These are phyloP conservation scores for Nakaseomyces kungkrabaensis DNA, from an alignment of 1,139 yeast genomes.

Conservation along the genomic window DNA sequence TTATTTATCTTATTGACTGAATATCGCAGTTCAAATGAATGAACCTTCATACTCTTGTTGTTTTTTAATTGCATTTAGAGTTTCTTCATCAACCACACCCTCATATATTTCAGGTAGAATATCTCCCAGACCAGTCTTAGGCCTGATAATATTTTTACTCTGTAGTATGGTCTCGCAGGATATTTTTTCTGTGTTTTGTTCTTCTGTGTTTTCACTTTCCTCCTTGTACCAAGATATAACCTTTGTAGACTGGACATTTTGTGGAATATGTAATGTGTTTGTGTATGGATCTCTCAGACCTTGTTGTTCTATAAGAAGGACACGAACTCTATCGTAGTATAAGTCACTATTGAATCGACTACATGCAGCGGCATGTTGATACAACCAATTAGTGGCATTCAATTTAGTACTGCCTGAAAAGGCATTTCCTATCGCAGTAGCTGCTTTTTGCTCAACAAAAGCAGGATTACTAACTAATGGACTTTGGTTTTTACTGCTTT, in stretches of 20 bases:
- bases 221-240: conserved; percentile 32
- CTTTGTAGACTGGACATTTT: conserved; percentile 60
- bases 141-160: conserved; percentile 38
- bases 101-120: conserved; percentile 51
- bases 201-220: conserved; percentile 10
- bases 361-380: conserved; percentile 72
- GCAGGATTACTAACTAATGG: neutral
- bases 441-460: neutral
- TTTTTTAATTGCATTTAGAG: conserved; percentile 48
- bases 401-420: conserved; percentile 23
- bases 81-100: conserved; percentile 47
- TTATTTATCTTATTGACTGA: too few relatives aligned
- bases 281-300: conserved; percentile 78
- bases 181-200: conserved; percentile 24
- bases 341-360: conserved; percentile 58
- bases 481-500: conserved; percentile 11
- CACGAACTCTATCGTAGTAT: conserved; percentile 47
- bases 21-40: neutral
- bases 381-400: conserved; percentile 76
- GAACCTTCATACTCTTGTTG: conserved; percentile 50
- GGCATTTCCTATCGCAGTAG: neutral
- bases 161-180: conserved; percentile 43
- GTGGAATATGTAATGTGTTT: conserved; percentile 64
- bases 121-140: conserved; percentile 50
- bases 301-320: conserved; percentile 35